Evolutionary conservation across 1,139 yeast species (phyloP).

Genomic region (Kurtzmaniella quercitrusa): DNA sequence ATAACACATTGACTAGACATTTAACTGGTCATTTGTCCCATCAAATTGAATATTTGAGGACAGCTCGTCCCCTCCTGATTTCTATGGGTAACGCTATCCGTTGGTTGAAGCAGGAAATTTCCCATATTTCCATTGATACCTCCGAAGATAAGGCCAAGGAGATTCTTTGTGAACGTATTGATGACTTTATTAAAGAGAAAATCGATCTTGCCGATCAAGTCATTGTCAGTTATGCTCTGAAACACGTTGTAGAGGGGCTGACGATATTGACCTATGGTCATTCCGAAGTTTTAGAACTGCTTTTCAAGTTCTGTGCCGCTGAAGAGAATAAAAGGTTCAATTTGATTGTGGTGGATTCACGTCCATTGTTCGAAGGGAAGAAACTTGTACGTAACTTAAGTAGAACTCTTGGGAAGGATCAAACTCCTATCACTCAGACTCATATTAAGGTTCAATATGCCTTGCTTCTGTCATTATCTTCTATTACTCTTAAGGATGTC

Average conservation of each 20-base stretch:
- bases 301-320: slow-evolving; percentile 65
- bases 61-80: slow-evolving; percentile 87
- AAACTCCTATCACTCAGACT: slow-evolving; percentile 30
- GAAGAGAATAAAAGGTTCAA: slow-evolving; percentile 65
- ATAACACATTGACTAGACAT: slow-evolving; percentile 82
- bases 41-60: slow-evolving; percentile 88
- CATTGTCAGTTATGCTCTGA: slow-evolving; percentile 76
- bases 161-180: slow-evolving; percentile 64
- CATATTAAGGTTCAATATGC: slow-evolving; percentile 52
- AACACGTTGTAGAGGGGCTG: slow-evolving; percentile 71
- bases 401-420: slow-evolving; percentile 24
- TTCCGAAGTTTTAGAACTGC: slow-evolving; percentile 75
- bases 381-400: slow-evolving; percentile 58
- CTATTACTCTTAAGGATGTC: slow-evolving; percentile 72
- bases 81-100: slow-evolving; percentile 98
- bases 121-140: slow-evolving; percentile 67
- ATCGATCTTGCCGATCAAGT: slow-evolving; percentile 80
- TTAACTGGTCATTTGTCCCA: slow-evolving; percentile 86
- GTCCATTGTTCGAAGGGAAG: slow-evolving; percentile 94
- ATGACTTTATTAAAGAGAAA: slow-evolving; percentile 78
- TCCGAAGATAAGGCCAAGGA: slow-evolving; percentile 71
- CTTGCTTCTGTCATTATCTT: slow-evolving; percentile 71
- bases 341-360: slow-evolving; percentile 88
- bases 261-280: slow-evolving; percentile 86
- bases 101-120: slow-evolving; percentile 93